Base-by-base conservation (phyloP, 257 asterid genomes). In the Gynochthodes officinalis region DNA sequence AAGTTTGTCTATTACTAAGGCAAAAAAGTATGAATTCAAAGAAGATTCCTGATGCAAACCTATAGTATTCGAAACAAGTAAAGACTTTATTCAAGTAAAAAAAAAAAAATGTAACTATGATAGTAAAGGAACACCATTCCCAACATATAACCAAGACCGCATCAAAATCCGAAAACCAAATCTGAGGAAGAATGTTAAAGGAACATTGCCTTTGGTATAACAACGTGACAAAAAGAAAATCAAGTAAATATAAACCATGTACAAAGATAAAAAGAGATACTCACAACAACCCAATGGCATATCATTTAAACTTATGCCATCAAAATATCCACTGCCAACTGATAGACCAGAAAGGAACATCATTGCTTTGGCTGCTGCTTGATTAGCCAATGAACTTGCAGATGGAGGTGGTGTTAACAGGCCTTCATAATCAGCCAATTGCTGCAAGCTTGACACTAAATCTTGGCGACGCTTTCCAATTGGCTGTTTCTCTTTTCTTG, bases 351-450 rank as follows among this genome's bases (percentile, higher is more conserved):
- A 87, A 84, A 90, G 91, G 74, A 88, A 84, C 95, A 92, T 74
- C 96, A 89, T 86, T 66, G 98, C 98, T 83, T 89, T 92, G 43
- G 91, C 92, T 69, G 97, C 97, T 64, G 98, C 98, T 86, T 92
- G 98, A 85, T 90, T 95, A 59, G 99, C 98, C 86, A 89, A 79
- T 73, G 91, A 79, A 84, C 91, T 85, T 66, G 84, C 90, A 75
- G 88, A 86, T 39, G 85, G 81, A 59, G 99, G 98, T 49, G 98
- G 87, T 80, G 90, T 87, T 83, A 92, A 78, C 83, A 95, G 81
- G 77, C 92, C 88, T 83, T 92, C 94, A 75, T 89, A 95, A 84
- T 95, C 98, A 76, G 75, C 88, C 79, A 95, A 81, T 75, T 87
- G 90, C 76, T 92, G 93, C 73, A 95, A 89, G 77, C 98, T 92